Conservation (phyloP, 768 basidiomycete genomes). For the Lyophyllum atratum region DNA sequence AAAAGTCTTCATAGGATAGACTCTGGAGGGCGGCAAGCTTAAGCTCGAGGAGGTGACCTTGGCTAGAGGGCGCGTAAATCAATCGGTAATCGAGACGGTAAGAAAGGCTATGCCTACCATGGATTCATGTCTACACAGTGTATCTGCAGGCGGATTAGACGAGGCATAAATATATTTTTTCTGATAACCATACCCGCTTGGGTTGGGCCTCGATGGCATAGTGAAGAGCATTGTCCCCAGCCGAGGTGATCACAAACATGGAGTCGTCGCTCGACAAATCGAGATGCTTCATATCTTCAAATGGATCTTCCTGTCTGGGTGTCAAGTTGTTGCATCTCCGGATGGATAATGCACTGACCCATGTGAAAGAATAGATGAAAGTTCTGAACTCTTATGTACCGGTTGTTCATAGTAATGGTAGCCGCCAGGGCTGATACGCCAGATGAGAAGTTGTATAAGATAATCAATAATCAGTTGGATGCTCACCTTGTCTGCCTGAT, state of each 20-base stretch:
- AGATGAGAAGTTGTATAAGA: not conserved
- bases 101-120: constrained; percentile 32
- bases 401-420: constrained; percentile 73
- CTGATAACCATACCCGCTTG: constrained; percentile 40
- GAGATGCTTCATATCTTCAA: constrained; percentile 68
- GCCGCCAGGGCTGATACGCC: constrained; percentile 52
- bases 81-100: not conserved
- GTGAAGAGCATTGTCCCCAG: constrained; percentile 80
- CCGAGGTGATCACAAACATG: constrained; percentile 74
- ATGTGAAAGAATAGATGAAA: constrained; percentile 67
- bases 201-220: constrained; percentile 71
- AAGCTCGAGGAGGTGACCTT: constrained; percentile 78
- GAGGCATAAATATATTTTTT: not conserved
- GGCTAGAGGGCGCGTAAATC: constrained; percentile 35
- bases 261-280: constrained; percentile 60
- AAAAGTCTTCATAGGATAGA: constrained; percentile 64
- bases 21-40: constrained; percentile 68
- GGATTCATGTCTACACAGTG: constrained; percentile 80
- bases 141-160: constrained; percentile 35
- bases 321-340: not conserved
- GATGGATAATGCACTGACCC: constrained; percentile 32
- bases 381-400: constrained; percentile 68
- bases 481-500: constrained; percentile 50
- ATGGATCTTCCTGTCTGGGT: constrained; percentile 62
- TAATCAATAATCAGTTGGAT: not conserved